Percentiles rank a stretch among this genome's conserved stretches.
phyloP scores from a whole-genome alignment of 805 yeast species.

The Komagataella phaffii region DNA sequence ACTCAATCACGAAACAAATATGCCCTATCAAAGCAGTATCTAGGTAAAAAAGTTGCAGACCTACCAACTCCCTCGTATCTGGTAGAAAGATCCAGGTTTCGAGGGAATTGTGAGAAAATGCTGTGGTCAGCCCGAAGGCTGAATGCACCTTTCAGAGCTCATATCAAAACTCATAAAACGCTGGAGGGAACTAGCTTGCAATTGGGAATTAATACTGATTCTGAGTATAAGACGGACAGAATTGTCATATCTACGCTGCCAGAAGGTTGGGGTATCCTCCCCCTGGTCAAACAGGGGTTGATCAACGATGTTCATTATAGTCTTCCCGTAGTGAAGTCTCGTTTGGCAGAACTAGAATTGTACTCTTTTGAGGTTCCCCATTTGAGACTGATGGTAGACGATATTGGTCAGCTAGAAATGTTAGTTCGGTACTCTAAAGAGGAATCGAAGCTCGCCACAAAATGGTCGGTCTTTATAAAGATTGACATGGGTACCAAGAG shows the following conservation, averaged over 20 bases:
- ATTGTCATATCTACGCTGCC: conserved; percentile 57
- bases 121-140: conserved; percentile 26
- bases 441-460: conserved; percentile 11
- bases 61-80: conserved; percentile 46
- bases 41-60: conserved; percentile 29
- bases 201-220: conserved; percentile 14
- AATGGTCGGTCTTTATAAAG: conserved; percentile 58
- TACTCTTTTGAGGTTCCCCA: conserved; percentile 26
- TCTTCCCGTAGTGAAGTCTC: conserved; percentile 40
- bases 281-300: conserved; percentile 14
- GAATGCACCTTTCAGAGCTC: conserved; percentile 41
- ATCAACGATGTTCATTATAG: conserved; percentile 41
- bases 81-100: conserved; percentile 27
- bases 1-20: conserved; percentile 11
- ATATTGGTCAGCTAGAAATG: conserved; percentile 37
- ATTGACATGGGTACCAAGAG: conserved; percentile 60
- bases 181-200: conserved; percentile 43
- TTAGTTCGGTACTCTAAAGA: conserved; percentile 22
- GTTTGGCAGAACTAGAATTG: conserved; percentile 31
- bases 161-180: conserved; percentile 67
- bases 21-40: conserved; percentile 12
- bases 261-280: conserved; percentile 45
- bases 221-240: conserved; percentile 24
- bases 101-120: conserved; percentile 35
- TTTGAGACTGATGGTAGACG: conserved; percentile 49